Percentiles rank a stretch among this genome's conserved stretches.
Evolutionary conservation across 345 rosid species (phyloP).

Genomic region (Angophora floribunda): DNA sequence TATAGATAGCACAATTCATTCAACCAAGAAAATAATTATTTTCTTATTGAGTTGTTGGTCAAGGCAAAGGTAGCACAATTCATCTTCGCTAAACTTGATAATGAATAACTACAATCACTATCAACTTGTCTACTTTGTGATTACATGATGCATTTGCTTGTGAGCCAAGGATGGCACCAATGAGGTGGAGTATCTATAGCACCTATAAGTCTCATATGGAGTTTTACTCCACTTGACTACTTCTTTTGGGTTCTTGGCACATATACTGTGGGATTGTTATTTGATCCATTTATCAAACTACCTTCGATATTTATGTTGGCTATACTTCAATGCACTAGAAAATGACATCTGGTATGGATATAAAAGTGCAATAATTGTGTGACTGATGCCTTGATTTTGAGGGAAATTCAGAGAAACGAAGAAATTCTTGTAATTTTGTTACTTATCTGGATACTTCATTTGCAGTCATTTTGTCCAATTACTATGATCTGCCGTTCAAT

Average conservation of each 20-base stretch:
- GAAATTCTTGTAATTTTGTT: neutral
- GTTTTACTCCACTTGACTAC: neutral
- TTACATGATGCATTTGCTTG: neutral
- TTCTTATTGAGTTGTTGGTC: neutral
- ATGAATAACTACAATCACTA: neutral
- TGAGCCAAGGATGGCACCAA: neutral
- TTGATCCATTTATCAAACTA: neutral
- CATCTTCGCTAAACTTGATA: neutral
- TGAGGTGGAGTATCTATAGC: no score
- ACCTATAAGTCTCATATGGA: neutral
- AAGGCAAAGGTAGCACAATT: neutral
- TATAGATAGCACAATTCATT: neutral
- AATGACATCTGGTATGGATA: neutral
- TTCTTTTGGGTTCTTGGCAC: neutral
- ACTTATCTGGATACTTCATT: neutral
- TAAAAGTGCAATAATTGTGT: neutral
- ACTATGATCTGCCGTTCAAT: conserved; percentile 88
- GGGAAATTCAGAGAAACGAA: neutral
- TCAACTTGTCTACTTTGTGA: neutral
- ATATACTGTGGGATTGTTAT: neutral
- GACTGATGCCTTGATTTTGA: neutral
- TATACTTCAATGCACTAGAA: neutral
- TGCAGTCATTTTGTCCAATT: conserved; percentile 81
- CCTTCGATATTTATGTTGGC: neutral
- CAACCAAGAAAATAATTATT: neutral